A percentile compares a stretch with the other conserved stretches of the same genome.
phyloP scores from a whole-genome alignment of 805 yeast species.

The Nematodospora valgi region DNA sequence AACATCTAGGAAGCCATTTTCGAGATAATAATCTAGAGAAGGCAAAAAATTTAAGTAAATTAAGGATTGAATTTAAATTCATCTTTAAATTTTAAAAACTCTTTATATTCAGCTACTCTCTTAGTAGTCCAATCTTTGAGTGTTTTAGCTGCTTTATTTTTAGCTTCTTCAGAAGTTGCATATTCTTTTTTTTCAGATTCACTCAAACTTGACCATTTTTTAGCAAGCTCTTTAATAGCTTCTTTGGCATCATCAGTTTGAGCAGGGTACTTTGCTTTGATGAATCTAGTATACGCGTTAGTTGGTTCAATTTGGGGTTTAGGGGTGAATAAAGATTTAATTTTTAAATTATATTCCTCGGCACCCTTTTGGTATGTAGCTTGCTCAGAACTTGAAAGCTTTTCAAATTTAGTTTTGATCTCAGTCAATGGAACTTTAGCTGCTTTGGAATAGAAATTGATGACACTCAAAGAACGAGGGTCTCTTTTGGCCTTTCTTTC shows the following conservation, averaged over 20 bases:
- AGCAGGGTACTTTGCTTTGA: constrained; percentile 23
- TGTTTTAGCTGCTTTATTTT: constrained; percentile 17
- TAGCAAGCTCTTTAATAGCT: constrained; percentile 22
- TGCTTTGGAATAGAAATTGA: constrained; percentile 5
- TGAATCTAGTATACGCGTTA: constrained; percentile 26
- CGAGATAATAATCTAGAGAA: background rate
- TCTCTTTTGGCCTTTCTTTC: constrained; percentile 21
- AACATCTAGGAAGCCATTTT: background rate
- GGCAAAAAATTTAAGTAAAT: background rate
- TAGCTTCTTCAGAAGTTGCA: constrained; percentile 15
- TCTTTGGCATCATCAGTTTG: constrained; percentile 17
- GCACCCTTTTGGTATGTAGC: constrained; percentile 22
- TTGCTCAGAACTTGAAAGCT: constrained; percentile 27
- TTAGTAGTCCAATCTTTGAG: constrained; percentile 28
- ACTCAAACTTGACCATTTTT: constrained; percentile 29
- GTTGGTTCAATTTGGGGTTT: constrained; percentile 29
- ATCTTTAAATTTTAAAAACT: constrained; percentile 4
- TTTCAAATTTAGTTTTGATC: constrained; percentile 21
- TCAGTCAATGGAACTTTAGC: constrained; percentile 13
- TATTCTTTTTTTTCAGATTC: constrained; percentile 25
- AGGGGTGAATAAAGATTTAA: constrained; percentile 20
- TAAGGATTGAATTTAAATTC: constrained; percentile 1
- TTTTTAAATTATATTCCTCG: constrained; percentile 25
- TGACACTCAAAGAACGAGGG: constrained; percentile 13
- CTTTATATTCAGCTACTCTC: constrained; percentile 21